Conservation (phyloP, 1,284 basidiomycete species). For the Wolfiporia cocos region DNA sequence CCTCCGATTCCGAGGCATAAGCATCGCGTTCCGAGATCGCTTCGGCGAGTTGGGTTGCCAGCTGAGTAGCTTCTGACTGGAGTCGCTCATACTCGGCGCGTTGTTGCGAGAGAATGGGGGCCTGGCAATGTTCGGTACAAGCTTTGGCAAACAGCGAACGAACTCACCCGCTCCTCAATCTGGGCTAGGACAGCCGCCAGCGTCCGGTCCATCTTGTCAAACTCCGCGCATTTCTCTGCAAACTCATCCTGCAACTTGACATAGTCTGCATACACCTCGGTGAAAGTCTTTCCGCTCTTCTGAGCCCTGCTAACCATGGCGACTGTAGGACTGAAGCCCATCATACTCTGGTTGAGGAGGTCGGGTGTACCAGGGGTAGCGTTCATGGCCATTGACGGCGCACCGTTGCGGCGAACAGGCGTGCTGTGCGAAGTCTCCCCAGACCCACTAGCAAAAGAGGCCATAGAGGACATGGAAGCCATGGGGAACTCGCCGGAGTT, state of each 20-base stretch:
- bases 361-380: conserved; percentile 38
- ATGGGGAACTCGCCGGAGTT: conserved; percentile 63
- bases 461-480: conserved; percentile 51
- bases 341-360: conserved; percentile 42
- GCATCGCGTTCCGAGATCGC: conserved; percentile 66
- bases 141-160: conserved; percentile 1
- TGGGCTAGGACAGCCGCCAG: conserved; percentile 71
- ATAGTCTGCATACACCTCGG: conserved; percentile 87
- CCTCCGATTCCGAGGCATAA: conserved; percentile 40
- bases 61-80: conserved; percentile 68
- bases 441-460: conserved; percentile 32
- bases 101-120: conserved; percentile 83
- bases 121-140: conserved; percentile 38
- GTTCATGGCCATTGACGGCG: conserved; percentile 34
- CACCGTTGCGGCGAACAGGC: conserved; percentile 32
- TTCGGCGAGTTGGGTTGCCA: conserved; percentile 75
- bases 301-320: conserved; percentile 78
- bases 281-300: conserved; percentile 79
- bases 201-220: conserved; percentile 75
- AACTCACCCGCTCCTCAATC: conserved; percentile 81
- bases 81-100: conserved; percentile 80
- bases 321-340: conserved; percentile 77
- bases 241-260: conserved; percentile 82
- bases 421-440: conserved; percentile 22
- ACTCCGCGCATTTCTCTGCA: conserved; percentile 72